Percentiles rank a stretch among this genome's conserved stretches.
phyloP scores from a whole-genome alignment of 306 rosid species.

The Hippophae rhamnoides region DNA sequence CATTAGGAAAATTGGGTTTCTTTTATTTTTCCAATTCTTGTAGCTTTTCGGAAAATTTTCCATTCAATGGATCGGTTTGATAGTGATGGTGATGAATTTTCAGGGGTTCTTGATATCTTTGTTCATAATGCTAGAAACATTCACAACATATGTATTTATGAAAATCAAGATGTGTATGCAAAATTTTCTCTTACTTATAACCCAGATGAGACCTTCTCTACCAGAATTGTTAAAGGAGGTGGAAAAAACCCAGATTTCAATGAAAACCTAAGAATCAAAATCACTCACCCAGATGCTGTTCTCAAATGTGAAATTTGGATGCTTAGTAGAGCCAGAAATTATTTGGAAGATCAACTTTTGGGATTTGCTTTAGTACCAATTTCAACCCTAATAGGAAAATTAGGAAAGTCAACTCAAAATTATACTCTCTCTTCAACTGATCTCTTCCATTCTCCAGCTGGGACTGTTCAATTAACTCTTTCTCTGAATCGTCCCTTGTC shows the following conservation, averaged over 20 bases:
- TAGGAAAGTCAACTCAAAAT: constrained; percentile 55
- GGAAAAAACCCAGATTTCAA: constrained; percentile 78
- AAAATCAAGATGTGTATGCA: constrained; percentile 90
- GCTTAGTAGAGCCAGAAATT: constrained; percentile 74
- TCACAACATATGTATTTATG: constrained; percentile 88
- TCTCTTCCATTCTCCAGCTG: constrained; percentile 95
- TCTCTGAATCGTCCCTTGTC: constrained; percentile 29
- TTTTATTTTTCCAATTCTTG: too few species aligned
- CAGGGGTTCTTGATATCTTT: constrained; percentile 63
- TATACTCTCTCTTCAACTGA: constrained; percentile 89
- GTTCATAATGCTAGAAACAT: constrained; percentile 86
- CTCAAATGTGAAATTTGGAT: constrained; percentile 93
- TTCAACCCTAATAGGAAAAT: constrained; percentile 42
- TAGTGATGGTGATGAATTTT: constrained; percentile 36
- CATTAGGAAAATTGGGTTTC: too few species aligned
- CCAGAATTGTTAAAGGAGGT: constrained; percentile 64
- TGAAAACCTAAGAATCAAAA: constrained; percentile 58
- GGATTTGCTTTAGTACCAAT: constrained; percentile 80
- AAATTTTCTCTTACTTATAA: constrained; percentile 80
- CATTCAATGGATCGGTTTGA: constrained; percentile 3
- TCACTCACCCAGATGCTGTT: constrained; percentile 65
- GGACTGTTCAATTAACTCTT: constrained; percentile 59
- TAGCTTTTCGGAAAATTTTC: too few species aligned
- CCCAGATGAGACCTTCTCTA: constrained; percentile 71
- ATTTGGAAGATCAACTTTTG: constrained; percentile 80